Evolutionary conservation across 169 alveolate species (phyloP).

Genomic region (Cryptosporidium ubiquitum): DNA sequence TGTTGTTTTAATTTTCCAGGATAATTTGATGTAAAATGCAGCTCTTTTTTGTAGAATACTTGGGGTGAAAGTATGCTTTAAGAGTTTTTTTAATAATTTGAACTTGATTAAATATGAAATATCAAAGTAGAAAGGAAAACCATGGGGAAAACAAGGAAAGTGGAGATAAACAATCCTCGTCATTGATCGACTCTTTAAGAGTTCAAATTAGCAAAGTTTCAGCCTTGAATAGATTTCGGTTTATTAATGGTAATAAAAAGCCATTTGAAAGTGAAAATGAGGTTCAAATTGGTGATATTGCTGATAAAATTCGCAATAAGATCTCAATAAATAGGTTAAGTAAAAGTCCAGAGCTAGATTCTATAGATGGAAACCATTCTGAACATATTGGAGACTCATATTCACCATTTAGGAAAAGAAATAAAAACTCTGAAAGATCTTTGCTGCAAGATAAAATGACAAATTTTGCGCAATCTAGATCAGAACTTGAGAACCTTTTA

Average conservation of each 20-base stretch:
- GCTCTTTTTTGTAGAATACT: background rate
- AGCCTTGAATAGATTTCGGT: constrained; percentile 2
- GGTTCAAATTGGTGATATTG: constrained; percentile 15
- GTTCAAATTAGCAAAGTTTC: constrained; percentile 30
- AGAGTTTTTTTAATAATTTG: background rate
- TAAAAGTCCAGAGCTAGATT: background rate
- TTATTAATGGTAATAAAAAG: background rate
- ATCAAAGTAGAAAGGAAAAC: background rate
- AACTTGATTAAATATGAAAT: background rate
- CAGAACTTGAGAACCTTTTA: background rate
- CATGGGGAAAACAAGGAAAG: background rate
- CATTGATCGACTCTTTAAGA: constrained; percentile 33
- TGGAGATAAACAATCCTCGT: background rate
- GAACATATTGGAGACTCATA: background rate
- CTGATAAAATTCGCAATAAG: constrained; percentile 34
- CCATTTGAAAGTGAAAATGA: constrained; percentile 14
- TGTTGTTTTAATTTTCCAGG: background rate
- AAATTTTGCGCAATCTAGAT: background rate
- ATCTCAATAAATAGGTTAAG: background rate
- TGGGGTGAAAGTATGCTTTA: background rate
- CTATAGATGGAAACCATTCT: background rate
- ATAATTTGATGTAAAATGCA: background rate
- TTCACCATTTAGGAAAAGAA: constrained; percentile 39
- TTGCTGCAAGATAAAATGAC: constrained; percentile 13
- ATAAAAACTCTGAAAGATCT: background rate